Base-by-base conservation (phyloP, 352 stramenopile genomes). In the Thalassiosira allenii region DNA sequence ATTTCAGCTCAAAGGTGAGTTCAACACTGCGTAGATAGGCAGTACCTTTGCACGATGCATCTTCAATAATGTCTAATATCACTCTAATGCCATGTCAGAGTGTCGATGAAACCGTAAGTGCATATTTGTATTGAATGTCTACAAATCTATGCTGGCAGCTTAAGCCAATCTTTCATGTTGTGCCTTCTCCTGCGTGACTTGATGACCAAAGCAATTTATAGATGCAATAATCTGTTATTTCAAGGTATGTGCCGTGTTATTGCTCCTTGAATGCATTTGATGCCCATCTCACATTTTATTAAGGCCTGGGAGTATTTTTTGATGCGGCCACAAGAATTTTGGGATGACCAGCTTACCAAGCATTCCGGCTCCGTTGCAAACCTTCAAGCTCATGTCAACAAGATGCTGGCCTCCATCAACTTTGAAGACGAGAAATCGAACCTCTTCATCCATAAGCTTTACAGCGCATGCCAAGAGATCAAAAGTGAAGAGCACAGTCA, bases 261-360 rank as follows among this genome's bases (percentile, higher is more conserved):
- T n/a, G n/a, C n/a, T n/a, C n/a, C n/a, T n/a, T n/a, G n/a, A n/a
- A n/a, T n/a, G n/a, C n/a, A n/a, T n/a, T n/a, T n/a, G n/a, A n/a
- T n/a, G n/a, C n/a, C n/a, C n/a, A n/a, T n/a, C n/a, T n/a, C n/a
- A n/a, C n/a, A n/a, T n/a, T n/a, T n/a, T n/a, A n/a, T n/a, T n/a
- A 81, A 81, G 25, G 73, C 73, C 27, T 81, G 73, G 73, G 68
- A 77, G 27, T 77, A 52, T 30, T 77, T 77, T 29, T 44, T 77
- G 14, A 30, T 77, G 40, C 68, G 68, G n/a, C 56, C 68, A 27
- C 12, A 37, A 14, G 53, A 23, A 11, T 27, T 62, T 43, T 68
- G 59, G 56, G 68, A 70, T 40, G 1, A 3, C 22, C n/a, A 54
- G 27, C 57, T 70, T 32, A 37, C 11, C 23, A 70, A 59, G 33